These are phyloP conservation scores for Stramenopiles sp. DNA, from an alignment of 352 stramenopile genomes.

Conservation along the genomic window DNA sequence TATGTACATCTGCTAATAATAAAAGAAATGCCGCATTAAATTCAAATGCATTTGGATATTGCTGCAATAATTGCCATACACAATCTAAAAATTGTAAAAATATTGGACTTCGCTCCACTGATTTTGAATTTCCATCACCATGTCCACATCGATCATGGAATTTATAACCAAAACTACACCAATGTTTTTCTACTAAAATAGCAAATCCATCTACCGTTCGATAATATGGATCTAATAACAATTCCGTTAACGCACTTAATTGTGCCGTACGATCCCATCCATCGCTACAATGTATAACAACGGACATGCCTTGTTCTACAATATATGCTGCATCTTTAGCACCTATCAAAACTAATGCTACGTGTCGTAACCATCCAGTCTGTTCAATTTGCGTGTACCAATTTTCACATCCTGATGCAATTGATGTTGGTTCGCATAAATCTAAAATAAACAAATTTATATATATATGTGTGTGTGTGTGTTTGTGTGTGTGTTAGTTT, in stretches of 20 bases:
- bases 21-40: constrained; percentile 61
- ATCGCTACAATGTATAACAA: constrained; percentile 53
- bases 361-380: constrained; percentile 82
- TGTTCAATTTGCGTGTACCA: constrained; percentile 68
- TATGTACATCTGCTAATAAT: constrained; percentile 34
- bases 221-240: constrained; percentile 60
- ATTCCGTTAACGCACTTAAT: constrained; percentile 43
- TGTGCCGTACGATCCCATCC: constrained; percentile 60
- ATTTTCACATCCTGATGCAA: constrained; percentile 39
- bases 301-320: neutral
- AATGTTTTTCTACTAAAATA: constrained; percentile 94
- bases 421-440: neutral
- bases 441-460: too few relatives aligned
- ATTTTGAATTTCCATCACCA: constrained; percentile 61
- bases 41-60: constrained; percentile 61
- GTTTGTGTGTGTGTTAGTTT: constrained; percentile 12
- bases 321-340: neutral
- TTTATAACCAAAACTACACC: constrained; percentile 92
- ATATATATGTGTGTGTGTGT: constrained; percentile 25
- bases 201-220: constrained; percentile 55
- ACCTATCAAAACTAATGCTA: constrained; percentile 29
- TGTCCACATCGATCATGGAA: constrained; percentile 82
- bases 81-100: constrained; percentile 61
- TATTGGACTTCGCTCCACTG: constrained; percentile 31
- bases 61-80: constrained; percentile 57